Conservation (phyloP, 768 basidiomycete genomes). For the Boletus barrowsii region DNA sequence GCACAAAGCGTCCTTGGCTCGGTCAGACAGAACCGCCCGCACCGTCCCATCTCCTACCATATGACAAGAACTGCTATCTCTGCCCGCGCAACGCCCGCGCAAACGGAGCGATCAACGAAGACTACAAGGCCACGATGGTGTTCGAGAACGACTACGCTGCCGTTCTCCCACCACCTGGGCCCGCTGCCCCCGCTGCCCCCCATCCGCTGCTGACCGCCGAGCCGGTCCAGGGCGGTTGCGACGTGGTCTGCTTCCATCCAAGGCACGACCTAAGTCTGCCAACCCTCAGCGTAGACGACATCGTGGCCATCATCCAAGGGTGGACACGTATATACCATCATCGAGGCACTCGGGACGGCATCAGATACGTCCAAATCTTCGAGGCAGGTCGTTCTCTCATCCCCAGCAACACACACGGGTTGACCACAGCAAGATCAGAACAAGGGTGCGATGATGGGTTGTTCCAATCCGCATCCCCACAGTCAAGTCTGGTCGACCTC, state of each 20-base stretch:
- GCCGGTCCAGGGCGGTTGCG: constrained; percentile 80
- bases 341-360: constrained; percentile 62
- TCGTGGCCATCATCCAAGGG: constrained; percentile 61
- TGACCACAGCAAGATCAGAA: constrained; percentile 47
- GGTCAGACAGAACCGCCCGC: constrained; percentile 78
- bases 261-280: constrained; percentile 84
- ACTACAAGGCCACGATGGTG: constrained; percentile 62
- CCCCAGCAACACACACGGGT: neutral
- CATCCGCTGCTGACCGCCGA: constrained; percentile 63
- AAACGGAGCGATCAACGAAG: constrained; percentile 65
- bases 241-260: constrained; percentile 85
- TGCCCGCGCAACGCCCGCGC: constrained; percentile 83
- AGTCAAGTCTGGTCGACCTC: constrained; percentile 87
- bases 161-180: constrained; percentile 61
- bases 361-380: constrained; percentile 85
- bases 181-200: constrained; percentile 44
- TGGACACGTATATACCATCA: constrained; percentile 67
- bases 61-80: constrained; percentile 78
- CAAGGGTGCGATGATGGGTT: constrained; percentile 94
- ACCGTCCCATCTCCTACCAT: constrained; percentile 47
- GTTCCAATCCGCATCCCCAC: constrained; percentile 92
- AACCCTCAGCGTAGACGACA: constrained; percentile 53
- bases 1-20: constrained; percentile 87
- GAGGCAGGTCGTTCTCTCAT: constrained; percentile 49
- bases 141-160: constrained; percentile 88